Evolutionary conservation across 345 rosid genomes (phyloP), one percentile per base, ranked within the genome.

Genomic region (Eucalyptus grandis): DNA sequence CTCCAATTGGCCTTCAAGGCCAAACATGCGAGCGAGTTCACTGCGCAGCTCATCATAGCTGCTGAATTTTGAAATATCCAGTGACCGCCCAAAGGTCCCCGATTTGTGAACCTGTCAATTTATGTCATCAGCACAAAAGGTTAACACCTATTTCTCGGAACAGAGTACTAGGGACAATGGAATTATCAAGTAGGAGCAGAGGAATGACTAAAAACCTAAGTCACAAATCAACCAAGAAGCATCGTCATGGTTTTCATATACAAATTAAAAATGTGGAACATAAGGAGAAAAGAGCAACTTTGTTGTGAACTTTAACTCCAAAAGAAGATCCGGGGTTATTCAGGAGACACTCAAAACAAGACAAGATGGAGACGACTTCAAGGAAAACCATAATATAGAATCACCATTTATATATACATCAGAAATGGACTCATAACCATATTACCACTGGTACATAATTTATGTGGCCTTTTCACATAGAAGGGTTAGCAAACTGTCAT

Each of bases 1-100:
- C 93, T 92, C 94, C 89, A 93, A 85, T 91, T 93, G 94, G 92
- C 93, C 94, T 93, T 93, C 94, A 24, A 93, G 92, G 92, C 93
- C 94, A 90, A 92, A 93, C 91, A 91, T 88, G 37, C 90, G 91
- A 87, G 93, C 93, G 49, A 93, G 93, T 87, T 93, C 94, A 92
- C 92, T 44, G 40, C 93, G 93, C 92, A 93, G 93, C 91, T 90
- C 94, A 69, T 91, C 90, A 14, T 93, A 93, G 91, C 93, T 91
- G 93, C 94, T 91, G 89, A 93, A 93, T 88, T 92, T 92, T 86
- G 94, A 91, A 85, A 93, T 93, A 87, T 93, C 93, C 88, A 93
- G 93, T 88, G 94, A 93, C 77, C 93, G 88, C 91, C 94, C 93
- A 89, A 92, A 92, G 94, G 93, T 91, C 93, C 93, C 91, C 14